Base-by-base conservation (phyloP, 2,329 filamentous ascomycete genomes). In the Teratosphaeria destructans region DNA sequence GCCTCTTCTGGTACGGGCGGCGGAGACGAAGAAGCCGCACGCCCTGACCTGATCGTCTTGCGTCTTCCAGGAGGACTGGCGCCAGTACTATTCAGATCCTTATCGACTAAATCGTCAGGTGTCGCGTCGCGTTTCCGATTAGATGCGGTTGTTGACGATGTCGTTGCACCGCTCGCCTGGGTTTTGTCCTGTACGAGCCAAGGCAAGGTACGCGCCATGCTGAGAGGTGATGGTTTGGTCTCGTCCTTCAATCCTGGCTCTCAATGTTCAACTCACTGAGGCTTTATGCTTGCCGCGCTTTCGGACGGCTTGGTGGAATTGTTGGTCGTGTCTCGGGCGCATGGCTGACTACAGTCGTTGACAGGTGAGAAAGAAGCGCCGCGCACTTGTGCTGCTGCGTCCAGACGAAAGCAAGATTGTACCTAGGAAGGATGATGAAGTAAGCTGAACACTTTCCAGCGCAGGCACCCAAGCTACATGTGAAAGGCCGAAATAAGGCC, bases 21-120 rank as follows among this genome's bases (percentile, higher is more conserved):
- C 10, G 74, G 74, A 3, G 76, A 78, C 5, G 75, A 76, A 3
- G 76, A 78, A 0, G 68, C 70, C 32, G 70, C 68, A 53, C 71
- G 69, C 5, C 62, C 61, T 0, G 35, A 57, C 6, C 39, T 37
- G 11, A 47, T 56, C 34, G 57, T 60, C 53, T 59, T 59, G 53
- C 55, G 57, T 27, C 56, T 52, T 23, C 35, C 26, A 27, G 56
- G 53, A 49, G 59, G 47, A 27, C 59, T 23, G 43, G 56, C 55
- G 35, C 57, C 64, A 54, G 60, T 64, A 14, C 61, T 62, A 59
- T 71, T 70, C 35, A 72, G 68, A 54, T 71, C 67, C 7, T 65
- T 62, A 54, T 68, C 66, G 53, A 71, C 68, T 1, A 71, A 59
- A 52, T 68, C 64, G 32, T 57, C 55, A 10, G 68, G 63, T 3